Percentiles rank a stretch among this genome's conserved stretches.
Evolutionary conservation across 148 eudicot genomes (phyloP).

Genomic region (Rheum nobile): DNA sequence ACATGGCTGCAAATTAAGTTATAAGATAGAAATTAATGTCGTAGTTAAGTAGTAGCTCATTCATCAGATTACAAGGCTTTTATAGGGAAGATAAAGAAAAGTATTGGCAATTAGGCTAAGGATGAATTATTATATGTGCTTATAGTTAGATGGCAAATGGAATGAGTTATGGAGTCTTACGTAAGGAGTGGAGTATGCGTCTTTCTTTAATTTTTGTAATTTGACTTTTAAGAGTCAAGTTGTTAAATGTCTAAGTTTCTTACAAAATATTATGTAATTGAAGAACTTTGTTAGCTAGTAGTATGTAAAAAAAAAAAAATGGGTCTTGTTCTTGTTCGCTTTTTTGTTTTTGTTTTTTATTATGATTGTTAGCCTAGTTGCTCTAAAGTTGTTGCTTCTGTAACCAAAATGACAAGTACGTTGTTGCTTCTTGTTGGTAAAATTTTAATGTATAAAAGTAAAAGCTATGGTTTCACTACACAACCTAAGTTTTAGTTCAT

Average conservation of each 20-base stretch:
- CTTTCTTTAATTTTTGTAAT: neutral
- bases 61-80: neutral
- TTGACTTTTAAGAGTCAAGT: neutral
- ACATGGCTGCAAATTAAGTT: conserved; percentile 20
- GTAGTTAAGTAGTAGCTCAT: too few species aligned
- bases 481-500: neutral
- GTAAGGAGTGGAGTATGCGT: neutral
- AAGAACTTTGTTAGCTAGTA: neutral
- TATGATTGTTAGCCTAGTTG: too few species aligned
- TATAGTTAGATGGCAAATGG: neutral
- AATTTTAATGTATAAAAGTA: neutral
- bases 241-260: neutral
- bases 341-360: neutral
- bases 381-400: neutral
- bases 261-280: neutral
- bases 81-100: neutral
- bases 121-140: neutral
- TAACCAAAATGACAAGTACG: neutral
- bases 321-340: neutral
- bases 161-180: neutral
- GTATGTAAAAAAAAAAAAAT: neutral
- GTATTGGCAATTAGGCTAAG: conserved; percentile 2
- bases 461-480: neutral
- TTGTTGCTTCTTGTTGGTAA: too few species aligned
- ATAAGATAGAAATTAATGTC: too few species aligned